Conservation (phyloP, 768 basidiomycete genomes). For the Pleurotus sapidus region DNA sequence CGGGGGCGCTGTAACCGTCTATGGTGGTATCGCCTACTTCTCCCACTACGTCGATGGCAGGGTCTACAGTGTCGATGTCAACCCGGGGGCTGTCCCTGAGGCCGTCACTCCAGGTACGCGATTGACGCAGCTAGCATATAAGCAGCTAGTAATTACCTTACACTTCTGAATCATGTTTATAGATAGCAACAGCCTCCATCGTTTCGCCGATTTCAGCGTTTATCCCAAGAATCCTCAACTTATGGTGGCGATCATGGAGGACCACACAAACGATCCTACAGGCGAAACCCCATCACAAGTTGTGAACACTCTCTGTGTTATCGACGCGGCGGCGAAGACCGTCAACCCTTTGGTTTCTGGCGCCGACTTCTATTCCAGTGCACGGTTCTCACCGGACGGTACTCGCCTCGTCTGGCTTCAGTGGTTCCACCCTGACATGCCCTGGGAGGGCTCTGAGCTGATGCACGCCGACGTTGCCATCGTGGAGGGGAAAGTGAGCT, state of each 20-base stretch:
- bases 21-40: slow-evolving; percentile 53
- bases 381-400: slow-evolving; percentile 61
- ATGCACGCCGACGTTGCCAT: slow-evolving; percentile 44
- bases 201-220: slow-evolving; percentile 53
- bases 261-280: slow-evolving; percentile 46
- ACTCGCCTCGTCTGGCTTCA: slow-evolving; percentile 58
- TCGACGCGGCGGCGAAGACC: slow-evolving; percentile 35
- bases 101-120: slow-evolving; percentile 50
- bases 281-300: slow-evolving; percentile 32
- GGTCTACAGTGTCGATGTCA: slow-evolving; percentile 40
- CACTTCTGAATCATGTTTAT: not conserved
- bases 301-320: slow-evolving; percentile 42
- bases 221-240: slow-evolving; percentile 44
- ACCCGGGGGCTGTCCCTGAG: slow-evolving; percentile 19
- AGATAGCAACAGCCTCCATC: slow-evolving; percentile 34
- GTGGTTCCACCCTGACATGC: slow-evolving; percentile 58
- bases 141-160: slow-evolving; percentile 1
- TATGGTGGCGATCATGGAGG: slow-evolving; percentile 53
- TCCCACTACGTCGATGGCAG: slow-evolving; percentile 52
- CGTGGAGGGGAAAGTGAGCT: slow-evolving; percentile 20
- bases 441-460: slow-evolving; percentile 66
- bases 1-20: slow-evolving; percentile 55
- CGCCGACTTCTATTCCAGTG: slow-evolving; percentile 60
- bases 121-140: not conserved
- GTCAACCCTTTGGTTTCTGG: slow-evolving; percentile 40